Evolutionary conservation across 2,329 filamentous ascomycete species (phyloP), one percentile per base, ranked within the genome.

Genomic region (Acephala macrosclerotiorum): DNA sequence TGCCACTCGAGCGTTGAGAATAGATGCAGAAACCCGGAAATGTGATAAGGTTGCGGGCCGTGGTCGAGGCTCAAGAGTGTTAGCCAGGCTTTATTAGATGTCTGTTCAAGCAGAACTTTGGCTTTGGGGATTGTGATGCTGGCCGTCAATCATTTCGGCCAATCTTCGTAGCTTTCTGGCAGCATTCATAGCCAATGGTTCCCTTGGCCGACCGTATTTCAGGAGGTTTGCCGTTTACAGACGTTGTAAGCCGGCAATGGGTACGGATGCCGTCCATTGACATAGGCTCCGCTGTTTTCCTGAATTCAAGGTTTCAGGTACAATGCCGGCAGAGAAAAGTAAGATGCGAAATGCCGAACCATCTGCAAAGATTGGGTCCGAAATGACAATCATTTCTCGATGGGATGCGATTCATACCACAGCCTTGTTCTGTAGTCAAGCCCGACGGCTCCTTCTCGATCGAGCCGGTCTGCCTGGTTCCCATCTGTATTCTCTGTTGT

Each of bases 21-120:
- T 11, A 53, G 12, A 53, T 53, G 49, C 49, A 29, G 49, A 22
- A 49, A 29, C 49, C 49, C 11, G 18, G 49, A 53, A 18, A 53
- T 33, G 49, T 53, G 49, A 49, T 49, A 49, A 49, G 45, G 49
- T 51, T 53, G 18, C 49, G 25, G 49, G 22, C 49, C 49, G 25
- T 29, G 3, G 6, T 29, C 22, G 26, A 53, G 16, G 49, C 25
- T 29, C 11, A 29, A 53, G 12, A 26, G 11, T 2, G 49, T 6
- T 20, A 4, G 11, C 20, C 45, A 11, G 9, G 14, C 20, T 22
- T 49, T 11, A 22, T 22, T 22, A 20, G 45, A 49, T n/a, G 20
- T 25, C 11, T 25, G n/a, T 49, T 18, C 16, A 42, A 18, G 6
- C 14, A 16, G 40, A 18, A 16, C 40, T 42, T n/a, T 42, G 40